Evolutionary conservation across 768 basidiomycete species (phyloP), one percentile per base, ranked within the genome.

Genomic region (Lactarius pseudohatsudake): DNA sequence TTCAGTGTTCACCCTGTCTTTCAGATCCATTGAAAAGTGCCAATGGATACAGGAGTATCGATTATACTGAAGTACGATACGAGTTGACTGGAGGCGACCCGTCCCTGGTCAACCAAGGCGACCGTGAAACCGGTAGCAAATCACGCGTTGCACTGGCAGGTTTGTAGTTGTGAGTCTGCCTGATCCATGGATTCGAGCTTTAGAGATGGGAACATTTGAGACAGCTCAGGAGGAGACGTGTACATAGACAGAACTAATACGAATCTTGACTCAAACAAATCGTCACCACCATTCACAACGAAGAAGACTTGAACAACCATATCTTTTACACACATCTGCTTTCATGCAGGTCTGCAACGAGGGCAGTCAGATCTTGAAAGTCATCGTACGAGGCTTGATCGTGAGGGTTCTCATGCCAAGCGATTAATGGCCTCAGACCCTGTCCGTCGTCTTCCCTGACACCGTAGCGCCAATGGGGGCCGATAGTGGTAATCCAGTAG

Each of bases 21-120:
- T 50, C 22, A 13, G 13, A 13, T 22, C n/a, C 10, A 50, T 11
- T 26, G 34, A 13, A 50, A 22, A 10, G n/a, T 32, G 18, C 45
- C 55, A 59, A 62, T 63, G 36, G 26, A 59, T 59, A 67, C 66
- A 62, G 18, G 41, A 40, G 61, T 26, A 34, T n/a, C 5, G 26
- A 45, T 55, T 62, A 57, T 62, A 63, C 32, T 55, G 55, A 41
- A 40, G 20, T 54, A 63, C 32, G 40, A 67, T 63, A 66, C 50
- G 59, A 45, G 22, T 11, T 32, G 32, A 32, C 32, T 7, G 30
- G 30, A 30, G 30, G 30, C 30, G 6, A 30, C 30, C 30, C 28
- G 28, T 28, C 28, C 28, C 28, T 2, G 28, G 28, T 28, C 30
- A 32, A 32, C 32, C 32, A 32, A 28, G 8, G 32, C 32, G 32